Conservation (phyloP, 768 basidiomycete genomes). For the Mycena maculata region DNA sequence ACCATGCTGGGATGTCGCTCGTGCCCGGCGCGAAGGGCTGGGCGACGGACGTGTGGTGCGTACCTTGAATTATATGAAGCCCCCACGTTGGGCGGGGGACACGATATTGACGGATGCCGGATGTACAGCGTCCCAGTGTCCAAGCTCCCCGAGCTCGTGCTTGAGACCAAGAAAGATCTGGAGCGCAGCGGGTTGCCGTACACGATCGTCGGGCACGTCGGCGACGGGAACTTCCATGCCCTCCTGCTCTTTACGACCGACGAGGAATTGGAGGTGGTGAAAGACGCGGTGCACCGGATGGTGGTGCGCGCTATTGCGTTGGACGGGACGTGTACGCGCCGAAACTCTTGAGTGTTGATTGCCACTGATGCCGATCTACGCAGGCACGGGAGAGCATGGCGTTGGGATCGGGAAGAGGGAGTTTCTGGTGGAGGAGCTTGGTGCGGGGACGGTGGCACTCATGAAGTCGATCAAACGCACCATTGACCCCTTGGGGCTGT, state of each 20-base stretch:
- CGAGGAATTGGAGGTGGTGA: slow-evolving; percentile 57
- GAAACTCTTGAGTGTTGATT: not conserved
- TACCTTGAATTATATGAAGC: too few species aligned
- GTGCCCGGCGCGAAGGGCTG: slow-evolving; percentile 69
- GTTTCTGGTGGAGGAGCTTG: slow-evolving; percentile 84
- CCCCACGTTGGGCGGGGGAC: too few species aligned
- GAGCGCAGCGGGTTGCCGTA: slow-evolving; percentile 15
- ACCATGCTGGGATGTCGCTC: slow-evolving; percentile 66
- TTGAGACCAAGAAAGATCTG: slow-evolving; percentile 25
- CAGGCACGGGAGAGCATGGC: slow-evolving; percentile 87
- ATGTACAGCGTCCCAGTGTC: slow-evolving; percentile 18
- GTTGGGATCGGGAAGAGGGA: slow-evolving; percentile 88
- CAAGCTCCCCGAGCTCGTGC: slow-evolving; percentile 25
- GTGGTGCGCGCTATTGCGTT: slow-evolving; percentile 74
- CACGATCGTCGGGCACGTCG: slow-evolving; percentile 28
- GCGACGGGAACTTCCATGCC: slow-evolving; percentile 64
- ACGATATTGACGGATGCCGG: too few species aligned
- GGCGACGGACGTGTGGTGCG: slow-evolving; percentile 83
- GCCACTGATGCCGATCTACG: not conserved
- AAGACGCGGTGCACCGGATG: slow-evolving; percentile 67
- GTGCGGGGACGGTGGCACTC: slow-evolving; percentile 81
- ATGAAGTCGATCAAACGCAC: slow-evolving; percentile 87
- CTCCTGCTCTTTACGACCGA: slow-evolving; percentile 69
- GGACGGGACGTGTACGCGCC: slow-evolving; percentile 75
- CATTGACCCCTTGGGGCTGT: slow-evolving; percentile 78